phyloP scores from a whole-genome alignment of 306 rosid species.

The Coriaria nepalensis region DNA sequence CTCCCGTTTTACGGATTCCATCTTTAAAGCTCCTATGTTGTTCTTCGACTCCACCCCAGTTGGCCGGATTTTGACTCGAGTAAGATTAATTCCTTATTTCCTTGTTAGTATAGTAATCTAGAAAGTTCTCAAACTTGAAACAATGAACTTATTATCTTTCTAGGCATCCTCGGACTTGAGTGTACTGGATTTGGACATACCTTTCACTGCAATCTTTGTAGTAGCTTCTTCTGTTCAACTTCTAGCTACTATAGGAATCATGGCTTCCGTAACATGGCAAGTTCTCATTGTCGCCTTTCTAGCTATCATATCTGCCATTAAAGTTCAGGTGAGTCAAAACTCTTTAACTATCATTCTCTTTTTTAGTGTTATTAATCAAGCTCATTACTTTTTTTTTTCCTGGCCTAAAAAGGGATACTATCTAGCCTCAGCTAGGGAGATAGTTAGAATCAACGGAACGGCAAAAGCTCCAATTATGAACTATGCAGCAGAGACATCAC shows the following conservation, averaged over 20 bases:
- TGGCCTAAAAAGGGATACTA: conserved; percentile 39
- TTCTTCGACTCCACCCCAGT: conserved; percentile 80
- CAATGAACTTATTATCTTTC: too few species aligned
- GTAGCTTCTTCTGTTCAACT: conserved; percentile 21
- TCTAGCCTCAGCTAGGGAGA: conserved; percentile 62
- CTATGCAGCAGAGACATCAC: conserved; percentile 65
- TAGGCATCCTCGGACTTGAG: conserved; percentile 87
- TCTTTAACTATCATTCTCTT: too few species aligned
- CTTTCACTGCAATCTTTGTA: conserved; percentile 34
- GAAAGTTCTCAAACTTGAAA: too few species aligned
- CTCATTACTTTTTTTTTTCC: neutral
- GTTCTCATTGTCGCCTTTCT: conserved; percentile 55
- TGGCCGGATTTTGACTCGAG: conserved; percentile 68
- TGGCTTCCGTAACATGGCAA: conserved; percentile 74
- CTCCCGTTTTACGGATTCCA: conserved; percentile 37
- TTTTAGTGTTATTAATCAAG: neutral
- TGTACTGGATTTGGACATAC: conserved; percentile 61
- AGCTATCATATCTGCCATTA: conserved; percentile 34
- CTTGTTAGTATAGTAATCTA: too few species aligned
- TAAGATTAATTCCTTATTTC: conserved; percentile 30
- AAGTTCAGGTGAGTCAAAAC: conserved; percentile 54
- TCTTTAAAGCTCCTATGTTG: conserved; percentile 73
- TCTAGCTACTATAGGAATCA: conserved; percentile 24
- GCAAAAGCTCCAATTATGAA: conserved; percentile 83
- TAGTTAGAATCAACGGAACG: conserved; percentile 74